These are phyloP conservation scores for Auxenochlorella pyrenoidosa DNA, from an alignment of 139 green algal species.

Conservation along the genomic window DNA sequence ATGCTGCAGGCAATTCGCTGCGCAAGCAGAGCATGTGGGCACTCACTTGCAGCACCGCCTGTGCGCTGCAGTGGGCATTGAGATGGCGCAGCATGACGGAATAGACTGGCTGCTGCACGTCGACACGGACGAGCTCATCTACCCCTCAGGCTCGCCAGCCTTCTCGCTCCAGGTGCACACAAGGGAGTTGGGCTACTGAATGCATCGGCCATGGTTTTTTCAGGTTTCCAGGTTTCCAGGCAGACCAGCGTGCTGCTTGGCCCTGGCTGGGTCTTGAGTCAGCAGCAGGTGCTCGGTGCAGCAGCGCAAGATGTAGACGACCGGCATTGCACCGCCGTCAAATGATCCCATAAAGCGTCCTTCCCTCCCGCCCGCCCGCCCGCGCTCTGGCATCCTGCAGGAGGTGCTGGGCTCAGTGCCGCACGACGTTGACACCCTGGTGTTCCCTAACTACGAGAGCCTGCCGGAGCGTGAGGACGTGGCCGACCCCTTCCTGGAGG, in stretches of 20 bases:
- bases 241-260: no score
- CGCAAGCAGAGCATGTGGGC: no score
- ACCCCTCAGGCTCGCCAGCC: slow-evolving; percentile 62
- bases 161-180: slow-evolving; percentile 66
- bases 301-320: no score
- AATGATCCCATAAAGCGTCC: no score
- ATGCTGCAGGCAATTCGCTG: no score
- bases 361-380: no score
- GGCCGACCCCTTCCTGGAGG: slow-evolving; percentile 75
- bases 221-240: no score
- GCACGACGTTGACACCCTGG: slow-evolving; percentile 72
- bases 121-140: slow-evolving; percentile 89
- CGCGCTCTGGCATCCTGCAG: not conserved
- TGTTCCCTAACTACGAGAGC: slow-evolving; percentile 89
- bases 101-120: slow-evolving; percentile 86
- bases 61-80: slow-evolving; percentile 64
- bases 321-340: no score
- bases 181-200: no score
- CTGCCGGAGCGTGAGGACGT: slow-evolving; percentile 71
- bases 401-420: slow-evolving; percentile 46
- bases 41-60: not conserved
- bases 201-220: slow-evolving; percentile 17
- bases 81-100: slow-evolving; percentile 59
- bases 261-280: no score
- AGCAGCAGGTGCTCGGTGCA: no score